Conservation (phyloP, 768 basidiomycete genomes). For the Boletus fagicola region DNA sequence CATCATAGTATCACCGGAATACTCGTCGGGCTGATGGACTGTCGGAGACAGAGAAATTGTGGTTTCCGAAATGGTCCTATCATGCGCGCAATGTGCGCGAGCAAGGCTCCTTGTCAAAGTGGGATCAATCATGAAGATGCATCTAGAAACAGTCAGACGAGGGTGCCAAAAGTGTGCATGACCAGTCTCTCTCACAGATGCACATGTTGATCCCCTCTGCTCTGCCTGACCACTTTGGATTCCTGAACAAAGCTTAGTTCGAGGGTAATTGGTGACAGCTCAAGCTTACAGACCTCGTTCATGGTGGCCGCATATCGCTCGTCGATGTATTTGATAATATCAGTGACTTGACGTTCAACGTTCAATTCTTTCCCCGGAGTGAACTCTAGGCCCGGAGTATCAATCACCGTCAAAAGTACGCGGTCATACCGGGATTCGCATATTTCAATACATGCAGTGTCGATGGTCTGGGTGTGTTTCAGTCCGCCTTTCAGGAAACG, state of each 20-base stretch:
- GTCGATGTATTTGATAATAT: slow-evolving; percentile 75
- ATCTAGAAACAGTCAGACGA: slow-evolving; percentile 43
- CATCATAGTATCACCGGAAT: slow-evolving; percentile 57
- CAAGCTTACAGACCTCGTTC: slow-evolving; percentile 57
- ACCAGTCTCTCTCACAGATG: slow-evolving; percentile 60
- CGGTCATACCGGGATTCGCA: slow-evolving; percentile 82
- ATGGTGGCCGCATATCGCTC: slow-evolving; percentile 82
- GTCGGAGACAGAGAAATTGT: slow-evolving; percentile 53
- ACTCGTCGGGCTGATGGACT: slow-evolving; percentile 48
- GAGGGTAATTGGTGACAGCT: not conserved
- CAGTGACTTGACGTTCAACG: slow-evolving; percentile 75
- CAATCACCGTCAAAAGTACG: slow-evolving; percentile 74
- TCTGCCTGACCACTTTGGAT: slow-evolving; percentile 84
- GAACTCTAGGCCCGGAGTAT: slow-evolving; percentile 85
- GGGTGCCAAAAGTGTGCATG: not conserved
- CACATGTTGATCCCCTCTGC: slow-evolving; percentile 86
- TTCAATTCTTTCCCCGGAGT: slow-evolving; percentile 67
- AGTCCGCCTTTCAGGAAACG: slow-evolving; percentile 60
- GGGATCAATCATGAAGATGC: slow-evolving; percentile 85
- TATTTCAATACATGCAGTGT: slow-evolving; percentile 75
- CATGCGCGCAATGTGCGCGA: slow-evolving; percentile 47
- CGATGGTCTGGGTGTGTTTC: slow-evolving; percentile 60
- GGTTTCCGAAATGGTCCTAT: slow-evolving; percentile 63
- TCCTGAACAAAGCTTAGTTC: slow-evolving; percentile 48
- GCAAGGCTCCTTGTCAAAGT: slow-evolving; percentile 57